These are phyloP conservation scores for Calonectria henricotiae DNA, from an alignment of 2,329 filamentous ascomycete species.

Conservation along the genomic window DNA sequence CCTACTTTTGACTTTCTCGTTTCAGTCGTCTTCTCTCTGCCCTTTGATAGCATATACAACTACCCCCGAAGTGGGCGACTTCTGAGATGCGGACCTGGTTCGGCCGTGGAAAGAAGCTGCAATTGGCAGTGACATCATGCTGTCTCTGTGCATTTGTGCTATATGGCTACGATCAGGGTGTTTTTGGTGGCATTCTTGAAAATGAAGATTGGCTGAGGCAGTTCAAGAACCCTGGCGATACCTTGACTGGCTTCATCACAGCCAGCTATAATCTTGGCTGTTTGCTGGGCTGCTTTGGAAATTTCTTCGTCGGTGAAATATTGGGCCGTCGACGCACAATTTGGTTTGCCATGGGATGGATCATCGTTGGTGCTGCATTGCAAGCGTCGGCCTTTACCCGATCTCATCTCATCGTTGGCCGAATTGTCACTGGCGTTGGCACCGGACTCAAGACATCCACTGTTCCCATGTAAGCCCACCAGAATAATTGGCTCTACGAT, in stretches of 20 bases:
- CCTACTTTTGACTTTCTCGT: neutral
- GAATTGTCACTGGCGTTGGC: slow-evolving; percentile 67
- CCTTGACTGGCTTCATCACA: slow-evolving; percentile 50
- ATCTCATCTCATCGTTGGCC: slow-evolving; percentile 66
- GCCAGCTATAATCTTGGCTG: slow-evolving; percentile 60
- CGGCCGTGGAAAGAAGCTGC: slow-evolving; percentile 47
- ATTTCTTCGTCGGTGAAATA: slow-evolving; percentile 68
- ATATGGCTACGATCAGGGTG: slow-evolving; percentile 66
- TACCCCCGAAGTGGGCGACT: neutral
- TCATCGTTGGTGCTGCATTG: slow-evolving; percentile 73
- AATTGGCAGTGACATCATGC: slow-evolving; percentile 45
- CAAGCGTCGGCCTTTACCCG: slow-evolving; percentile 65
- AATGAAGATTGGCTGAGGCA: slow-evolving; percentile 61
- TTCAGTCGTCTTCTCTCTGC: neutral
- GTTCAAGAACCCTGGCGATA: slow-evolving; percentile 48
- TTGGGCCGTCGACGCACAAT: slow-evolving; percentile 69
- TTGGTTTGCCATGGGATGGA: slow-evolving; percentile 68
- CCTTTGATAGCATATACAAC: neutral
- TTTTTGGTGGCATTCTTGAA: slow-evolving; percentile 64
- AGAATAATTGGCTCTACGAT: rapidly evolving
- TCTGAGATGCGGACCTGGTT: slow-evolving; percentile 44
- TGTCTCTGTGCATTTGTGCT: slow-evolving; percentile 48
- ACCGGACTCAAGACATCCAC: slow-evolving; percentile 61
- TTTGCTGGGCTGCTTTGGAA: slow-evolving; percentile 61
- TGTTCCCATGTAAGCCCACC: slow-evolving; percentile 53